Evolutionary conservation across 2,329 filamentous ascomycete genomes (phyloP).

Genomic region (Hypoxylon rubiginosum): DNA sequence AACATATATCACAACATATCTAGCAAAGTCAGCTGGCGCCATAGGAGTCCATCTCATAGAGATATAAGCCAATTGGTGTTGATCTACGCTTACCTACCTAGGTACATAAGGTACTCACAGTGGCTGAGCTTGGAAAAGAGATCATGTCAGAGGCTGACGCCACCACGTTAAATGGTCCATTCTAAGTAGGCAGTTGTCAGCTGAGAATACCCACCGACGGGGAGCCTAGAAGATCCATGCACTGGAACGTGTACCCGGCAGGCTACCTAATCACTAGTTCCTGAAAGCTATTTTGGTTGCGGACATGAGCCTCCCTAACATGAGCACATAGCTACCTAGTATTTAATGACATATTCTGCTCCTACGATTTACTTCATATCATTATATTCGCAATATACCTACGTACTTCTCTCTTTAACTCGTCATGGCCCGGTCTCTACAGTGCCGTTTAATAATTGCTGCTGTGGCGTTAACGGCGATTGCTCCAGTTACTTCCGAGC

Average conservation of each 20-base stretch:
- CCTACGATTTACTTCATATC: background rate
- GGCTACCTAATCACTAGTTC: too few species aligned
- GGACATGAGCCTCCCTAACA: too few species aligned
- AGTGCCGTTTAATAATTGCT: background rate
- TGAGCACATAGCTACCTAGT: background rate
- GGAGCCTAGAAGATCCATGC: too few species aligned
- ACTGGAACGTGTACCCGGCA: too few species aligned
- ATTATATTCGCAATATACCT: background rate
- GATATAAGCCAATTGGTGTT: background rate
- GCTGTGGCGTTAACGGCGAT: background rate
- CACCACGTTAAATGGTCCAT: background rate
- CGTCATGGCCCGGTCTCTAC: slow-evolving; percentile 3
- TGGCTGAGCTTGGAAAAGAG: slow-evolving; percentile 1
- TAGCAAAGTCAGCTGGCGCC: too few species aligned
- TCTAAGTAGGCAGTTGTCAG: too few species aligned
- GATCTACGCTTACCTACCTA: too few species aligned
- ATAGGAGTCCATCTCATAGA: background rate
- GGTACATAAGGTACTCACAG: too few species aligned
- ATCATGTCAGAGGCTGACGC: slow-evolving; percentile 16
- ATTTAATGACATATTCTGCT: background rate
- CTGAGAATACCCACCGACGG: too few species aligned
- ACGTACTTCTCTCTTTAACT: background rate
- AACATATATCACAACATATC: too few species aligned
- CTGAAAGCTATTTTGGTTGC: too few species aligned
- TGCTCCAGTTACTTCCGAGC: slow-evolving; percentile 1